Evolutionary conservation across 768 basidiomycete species (phyloP).

Genomic region (Gloeopeniophorella convolvens): DNA sequence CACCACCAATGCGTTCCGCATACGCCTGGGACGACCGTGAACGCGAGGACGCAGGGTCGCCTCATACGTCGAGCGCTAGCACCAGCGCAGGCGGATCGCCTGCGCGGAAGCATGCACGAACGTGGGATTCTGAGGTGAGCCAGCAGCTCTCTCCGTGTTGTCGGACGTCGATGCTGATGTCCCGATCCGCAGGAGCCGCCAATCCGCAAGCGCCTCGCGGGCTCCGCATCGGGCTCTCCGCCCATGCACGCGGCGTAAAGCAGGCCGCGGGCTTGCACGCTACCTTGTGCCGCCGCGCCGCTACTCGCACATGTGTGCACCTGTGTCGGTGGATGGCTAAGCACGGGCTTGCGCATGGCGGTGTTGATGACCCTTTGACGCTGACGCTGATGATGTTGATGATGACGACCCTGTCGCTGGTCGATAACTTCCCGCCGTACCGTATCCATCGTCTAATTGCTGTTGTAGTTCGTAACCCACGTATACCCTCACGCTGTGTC

Average conservation of each 20-base stretch:
- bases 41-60: constrained; percentile 13
- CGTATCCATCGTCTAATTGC: background rate
- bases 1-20: constrained; percentile 15
- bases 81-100: constrained; percentile 11
- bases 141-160: background rate
- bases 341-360: background rate
- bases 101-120: constrained; percentile 18
- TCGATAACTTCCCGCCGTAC: constrained; percentile 6
- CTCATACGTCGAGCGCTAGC: constrained; percentile 17
- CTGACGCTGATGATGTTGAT: constrained; percentile 5
- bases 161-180: too few species aligned
- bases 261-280: background rate
- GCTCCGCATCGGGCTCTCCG: constrained; percentile 12
- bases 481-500: too few species aligned
- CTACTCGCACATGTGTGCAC: too few species aligned
- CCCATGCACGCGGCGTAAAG: constrained; percentile 7
- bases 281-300: too few species aligned
- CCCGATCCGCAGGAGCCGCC: constrained; percentile 11
- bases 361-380: background rate
- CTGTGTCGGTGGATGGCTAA: too few species aligned
- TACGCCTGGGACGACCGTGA: constrained; percentile 20
- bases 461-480: too few species aligned
- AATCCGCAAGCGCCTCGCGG: constrained; percentile 11
- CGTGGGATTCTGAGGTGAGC: constrained; percentile 19
- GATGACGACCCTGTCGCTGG: constrained; percentile 13